These are phyloP conservation scores for Naganishia vishniacii DNA, from an alignment of 768 basidiomycete species.

Conservation along the genomic window DNA sequence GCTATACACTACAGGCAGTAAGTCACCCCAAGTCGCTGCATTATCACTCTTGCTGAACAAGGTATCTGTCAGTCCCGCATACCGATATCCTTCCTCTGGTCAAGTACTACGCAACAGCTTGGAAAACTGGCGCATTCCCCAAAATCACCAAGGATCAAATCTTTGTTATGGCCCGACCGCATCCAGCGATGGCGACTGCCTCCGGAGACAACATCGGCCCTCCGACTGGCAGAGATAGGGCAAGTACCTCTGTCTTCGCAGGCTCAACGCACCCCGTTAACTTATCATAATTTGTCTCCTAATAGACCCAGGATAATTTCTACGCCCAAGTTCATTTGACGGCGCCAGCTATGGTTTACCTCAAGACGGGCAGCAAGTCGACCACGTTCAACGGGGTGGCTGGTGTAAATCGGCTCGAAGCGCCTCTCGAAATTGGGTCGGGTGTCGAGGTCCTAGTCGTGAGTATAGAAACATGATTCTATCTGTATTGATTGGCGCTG, in stretches of 20 bases:
- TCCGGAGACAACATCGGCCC: slow-evolving; percentile 19
- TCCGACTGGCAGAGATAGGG: slow-evolving; percentile 21
- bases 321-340: slow-evolving; percentile 20
- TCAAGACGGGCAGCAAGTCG: slow-evolving; percentile 5
- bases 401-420: slow-evolving; percentile 18
- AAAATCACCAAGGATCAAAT: slow-evolving; percentile 37
- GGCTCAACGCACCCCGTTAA: background rate
- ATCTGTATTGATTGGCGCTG: no score
- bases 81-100: slow-evolving; percentile 11
- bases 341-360: slow-evolving; percentile 7
- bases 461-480: background rate
- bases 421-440: slow-evolving; percentile 12
- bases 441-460: slow-evolving; percentile 19
- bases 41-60: background rate
- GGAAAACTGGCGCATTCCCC: slow-evolving; percentile 46
- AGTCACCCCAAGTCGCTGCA: background rate
- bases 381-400: slow-evolving; percentile 11
- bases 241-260: background rate
- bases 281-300: background rate
- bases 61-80: slow-evolving; percentile 6
- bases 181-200: slow-evolving; percentile 38
- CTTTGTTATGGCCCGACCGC: slow-evolving; percentile 45
- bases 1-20: slow-evolving; percentile 39
- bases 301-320: slow-evolving; percentile 21
- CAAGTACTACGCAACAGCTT: slow-evolving; percentile 40